Conservation (phyloP, 371 early-diverging fungal genomes). For the Mortierella sp. region DNA sequence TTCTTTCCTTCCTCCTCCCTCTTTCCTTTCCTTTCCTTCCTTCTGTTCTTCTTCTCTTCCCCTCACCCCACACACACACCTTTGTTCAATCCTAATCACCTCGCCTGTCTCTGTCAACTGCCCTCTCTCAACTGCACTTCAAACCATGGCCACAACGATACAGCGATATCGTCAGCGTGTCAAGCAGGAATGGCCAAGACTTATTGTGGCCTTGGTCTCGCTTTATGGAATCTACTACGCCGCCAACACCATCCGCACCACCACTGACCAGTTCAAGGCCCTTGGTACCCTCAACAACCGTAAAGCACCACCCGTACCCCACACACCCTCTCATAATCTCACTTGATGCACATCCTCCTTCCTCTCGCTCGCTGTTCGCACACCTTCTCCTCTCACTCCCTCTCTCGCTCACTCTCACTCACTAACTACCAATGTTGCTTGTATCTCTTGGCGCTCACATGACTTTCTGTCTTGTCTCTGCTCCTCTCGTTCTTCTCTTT, state of each 20-base stretch:
- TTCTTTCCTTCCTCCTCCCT: too few species aligned
- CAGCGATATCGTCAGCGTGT: not conserved
- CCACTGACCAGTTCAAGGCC: constrained; percentile 31
- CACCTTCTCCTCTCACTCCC: not conserved
- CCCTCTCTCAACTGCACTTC: too few species aligned
- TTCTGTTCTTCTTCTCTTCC: too few species aligned
- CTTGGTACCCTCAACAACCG: constrained; percentile 17
- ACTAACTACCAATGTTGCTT: too few species aligned
- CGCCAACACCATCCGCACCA: constrained; percentile 17
- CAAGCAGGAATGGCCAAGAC: constrained; percentile 41
- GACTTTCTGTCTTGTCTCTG: not conserved
- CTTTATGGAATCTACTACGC: constrained; percentile 50
- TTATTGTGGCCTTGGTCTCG: constrained; percentile 47
- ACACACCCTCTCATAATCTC: not conserved
- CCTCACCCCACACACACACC: too few species aligned
- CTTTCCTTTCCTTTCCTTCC: too few species aligned
- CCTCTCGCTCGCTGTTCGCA: not conserved
- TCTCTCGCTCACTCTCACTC: not conserved
- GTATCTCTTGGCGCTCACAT: not conserved
- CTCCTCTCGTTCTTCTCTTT: not conserved
- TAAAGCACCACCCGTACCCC: not conserved
- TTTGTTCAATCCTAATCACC: too few species aligned
- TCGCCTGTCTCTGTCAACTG: too few species aligned
- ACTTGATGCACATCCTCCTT: not conserved
- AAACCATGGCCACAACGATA: not conserved